These are phyloP conservation scores for Calonectria ilicicola DNA, from an alignment of 2,329 filamentous ascomycete genomes.

Conservation along the genomic window DNA sequence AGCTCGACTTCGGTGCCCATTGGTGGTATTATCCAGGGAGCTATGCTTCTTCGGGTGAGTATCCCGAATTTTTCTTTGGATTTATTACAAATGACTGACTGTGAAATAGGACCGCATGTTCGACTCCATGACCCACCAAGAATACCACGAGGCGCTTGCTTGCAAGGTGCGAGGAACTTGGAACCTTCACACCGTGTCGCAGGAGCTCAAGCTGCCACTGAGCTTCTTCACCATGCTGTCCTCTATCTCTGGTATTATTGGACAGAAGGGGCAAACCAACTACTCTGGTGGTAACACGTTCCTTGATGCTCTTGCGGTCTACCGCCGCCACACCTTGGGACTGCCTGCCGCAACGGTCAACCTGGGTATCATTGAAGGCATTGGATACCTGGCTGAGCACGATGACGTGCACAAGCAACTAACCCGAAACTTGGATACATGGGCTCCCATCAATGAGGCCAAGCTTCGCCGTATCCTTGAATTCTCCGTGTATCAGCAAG, in stretches of 20 bases:
- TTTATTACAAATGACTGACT: neutral
- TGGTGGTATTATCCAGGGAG: neutral
- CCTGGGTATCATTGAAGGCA: conserved; percentile 38
- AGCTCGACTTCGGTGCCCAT: neutral
- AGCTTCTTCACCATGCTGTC: conserved; percentile 53
- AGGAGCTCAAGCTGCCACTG: conserved; percentile 27
- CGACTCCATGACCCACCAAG: conserved; percentile 23
- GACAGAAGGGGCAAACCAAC: conserved; percentile 48
- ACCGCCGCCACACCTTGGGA: conserved; percentile 34
- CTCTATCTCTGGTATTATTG: conserved; percentile 46
- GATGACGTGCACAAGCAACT: conserved; percentile 17
- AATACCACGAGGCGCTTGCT: conserved; percentile 20
- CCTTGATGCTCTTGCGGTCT: conserved; percentile 46
- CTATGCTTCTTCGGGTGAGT: conserved; percentile 1
- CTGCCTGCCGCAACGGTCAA: conserved; percentile 43
- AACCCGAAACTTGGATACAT: conserved; percentile 12
- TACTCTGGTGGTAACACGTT: conserved; percentile 50
- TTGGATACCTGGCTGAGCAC: conserved; percentile 35
- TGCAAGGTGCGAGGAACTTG: conserved; percentile 44
- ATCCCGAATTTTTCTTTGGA: neutral
- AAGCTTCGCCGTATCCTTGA: conserved; percentile 43
- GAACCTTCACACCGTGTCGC: conserved; percentile 50
- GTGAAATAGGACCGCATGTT: conserved; percentile 20
- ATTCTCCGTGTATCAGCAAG: conserved; percentile 44
- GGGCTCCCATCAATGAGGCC: conserved; percentile 43